phyloP scores from a whole-genome alignment of 257 asterid species.

The Solanum bulbocastanum region DNA sequence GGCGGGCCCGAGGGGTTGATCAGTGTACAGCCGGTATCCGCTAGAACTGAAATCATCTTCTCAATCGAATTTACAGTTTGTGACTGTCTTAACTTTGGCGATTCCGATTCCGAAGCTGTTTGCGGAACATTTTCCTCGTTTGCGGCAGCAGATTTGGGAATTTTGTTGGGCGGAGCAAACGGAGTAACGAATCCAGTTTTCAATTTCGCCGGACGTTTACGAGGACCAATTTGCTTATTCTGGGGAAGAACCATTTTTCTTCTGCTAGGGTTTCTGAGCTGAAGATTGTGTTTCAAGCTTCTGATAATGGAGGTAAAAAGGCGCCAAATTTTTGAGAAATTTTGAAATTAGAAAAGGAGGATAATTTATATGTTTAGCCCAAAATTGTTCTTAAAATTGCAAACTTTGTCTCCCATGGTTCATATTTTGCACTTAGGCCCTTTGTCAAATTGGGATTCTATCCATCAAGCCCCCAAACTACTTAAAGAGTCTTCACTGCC shows the following conservation, averaged over 20 bases:
- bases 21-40: constrained; percentile 73
- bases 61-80: constrained; percentile 7
- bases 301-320: not conserved
- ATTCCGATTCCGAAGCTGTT: not conserved
- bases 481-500: not conserved
- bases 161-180: constrained; percentile 27
- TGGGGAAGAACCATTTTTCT: constrained; percentile 19
- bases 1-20: constrained; percentile 56
- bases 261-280: not conserved
- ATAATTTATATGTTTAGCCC: not conserved
- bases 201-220: constrained; percentile 44
- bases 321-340: constrained; percentile 1
- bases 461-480: not conserved
- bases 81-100: not conserved
- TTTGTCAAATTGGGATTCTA: not conserved
- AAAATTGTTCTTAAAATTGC: not conserved
- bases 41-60: constrained; percentile 48
- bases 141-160: constrained; percentile 22
- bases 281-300: not conserved
- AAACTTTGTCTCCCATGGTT: not conserved
- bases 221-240: constrained; percentile 11
- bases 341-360: not conserved
- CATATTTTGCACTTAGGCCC: not conserved
- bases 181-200: constrained; percentile 41
- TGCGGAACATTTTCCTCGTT: not conserved